These are phyloP conservation scores for Phytophthora pseudosyringae DNA, from an alignment of 352 stramenopile species.

Conservation along the genomic window DNA sequence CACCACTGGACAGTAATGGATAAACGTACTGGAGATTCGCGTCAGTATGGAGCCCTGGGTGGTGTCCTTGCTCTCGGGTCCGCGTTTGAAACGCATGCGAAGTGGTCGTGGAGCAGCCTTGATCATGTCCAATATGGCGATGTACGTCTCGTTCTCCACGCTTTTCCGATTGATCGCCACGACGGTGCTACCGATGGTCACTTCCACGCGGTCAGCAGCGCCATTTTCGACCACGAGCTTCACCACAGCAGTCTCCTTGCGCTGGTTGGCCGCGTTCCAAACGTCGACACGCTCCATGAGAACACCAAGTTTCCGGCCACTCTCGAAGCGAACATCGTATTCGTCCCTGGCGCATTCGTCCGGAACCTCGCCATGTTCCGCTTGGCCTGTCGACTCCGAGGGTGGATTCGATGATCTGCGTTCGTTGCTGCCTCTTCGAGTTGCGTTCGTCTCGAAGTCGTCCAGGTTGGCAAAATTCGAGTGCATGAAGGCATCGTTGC, in stretches of 20 bases:
- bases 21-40: constrained; percentile 76
- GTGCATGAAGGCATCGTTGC: constrained; percentile 64
- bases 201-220: constrained; percentile 68
- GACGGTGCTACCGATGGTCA: constrained; percentile 74
- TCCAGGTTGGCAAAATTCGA: constrained; percentile 73
- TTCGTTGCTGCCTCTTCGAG: constrained; percentile 18
- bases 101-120: constrained; percentile 79
- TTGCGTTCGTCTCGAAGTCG: constrained; percentile 41
- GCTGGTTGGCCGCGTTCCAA: constrained; percentile 61
- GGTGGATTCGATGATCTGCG: constrained; percentile 16
- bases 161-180: constrained; percentile 71
- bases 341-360: constrained; percentile 58
- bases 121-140: constrained; percentile 75
- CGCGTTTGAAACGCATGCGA: constrained; percentile 75
- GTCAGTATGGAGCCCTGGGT: constrained; percentile 77
- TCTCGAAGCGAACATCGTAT: constrained; percentile 84
- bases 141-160: constrained; percentile 65
- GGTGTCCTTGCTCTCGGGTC: constrained; percentile 67
- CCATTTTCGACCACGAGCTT: constrained; percentile 86
- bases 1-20: background rate
- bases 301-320: constrained; percentile 77
- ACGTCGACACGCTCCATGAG: constrained; percentile 84
- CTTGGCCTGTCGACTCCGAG: constrained; percentile 1
- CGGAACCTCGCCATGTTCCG: constrained; percentile 26
- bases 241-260: constrained; percentile 73